A percentile compares a stretch with the other conserved stretches of the same genome.
phyloP scores from a whole-genome alignment of 345 rosid species.

The Erysimum cheiranthoides region DNA sequence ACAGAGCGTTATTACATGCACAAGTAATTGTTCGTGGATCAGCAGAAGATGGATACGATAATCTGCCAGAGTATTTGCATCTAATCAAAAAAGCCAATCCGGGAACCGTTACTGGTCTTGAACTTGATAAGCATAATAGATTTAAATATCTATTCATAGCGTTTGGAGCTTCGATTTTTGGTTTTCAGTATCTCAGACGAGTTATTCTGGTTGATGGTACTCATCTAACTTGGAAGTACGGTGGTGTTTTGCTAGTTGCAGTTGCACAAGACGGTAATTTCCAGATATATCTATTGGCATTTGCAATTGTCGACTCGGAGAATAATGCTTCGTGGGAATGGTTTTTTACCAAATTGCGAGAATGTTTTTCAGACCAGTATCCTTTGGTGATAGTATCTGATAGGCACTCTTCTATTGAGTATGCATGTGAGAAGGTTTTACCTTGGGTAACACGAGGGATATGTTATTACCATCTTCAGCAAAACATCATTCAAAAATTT shows the following conservation, averaged over 20 bases:
- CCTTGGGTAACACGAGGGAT: not conserved
- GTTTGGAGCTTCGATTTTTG: not conserved
- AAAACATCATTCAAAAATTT: not conserved
- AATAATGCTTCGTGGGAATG: not conserved
- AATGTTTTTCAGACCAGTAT: not conserved
- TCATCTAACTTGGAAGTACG: too few species aligned
- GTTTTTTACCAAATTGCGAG: not conserved
- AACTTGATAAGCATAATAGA: fast-evolving
- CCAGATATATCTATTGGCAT: not conserved
- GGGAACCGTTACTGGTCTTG: not conserved
- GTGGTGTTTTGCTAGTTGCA: too few species aligned
- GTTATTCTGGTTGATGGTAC: not conserved
- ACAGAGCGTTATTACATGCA: not conserved
- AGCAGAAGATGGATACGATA: not conserved
- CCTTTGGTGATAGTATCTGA: not conserved
- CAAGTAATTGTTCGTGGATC: not conserved
- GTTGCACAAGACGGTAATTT: too few species aligned
- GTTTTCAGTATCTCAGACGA: not conserved
- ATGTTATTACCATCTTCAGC: not conserved
- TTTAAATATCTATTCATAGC: not conserved
- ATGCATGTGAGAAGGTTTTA: not conserved
- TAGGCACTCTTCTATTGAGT: not conserved
- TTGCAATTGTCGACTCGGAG: not conserved
- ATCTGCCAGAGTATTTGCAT: not conserved
- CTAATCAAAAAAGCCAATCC: not conserved